A percentile compares a stretch with the other conserved stretches of the same genome.
These are phyloP conservation scores for Coelastrella sp. DNA, from an alignment of 139 green algal genomes.

Conservation along the genomic window DNA sequence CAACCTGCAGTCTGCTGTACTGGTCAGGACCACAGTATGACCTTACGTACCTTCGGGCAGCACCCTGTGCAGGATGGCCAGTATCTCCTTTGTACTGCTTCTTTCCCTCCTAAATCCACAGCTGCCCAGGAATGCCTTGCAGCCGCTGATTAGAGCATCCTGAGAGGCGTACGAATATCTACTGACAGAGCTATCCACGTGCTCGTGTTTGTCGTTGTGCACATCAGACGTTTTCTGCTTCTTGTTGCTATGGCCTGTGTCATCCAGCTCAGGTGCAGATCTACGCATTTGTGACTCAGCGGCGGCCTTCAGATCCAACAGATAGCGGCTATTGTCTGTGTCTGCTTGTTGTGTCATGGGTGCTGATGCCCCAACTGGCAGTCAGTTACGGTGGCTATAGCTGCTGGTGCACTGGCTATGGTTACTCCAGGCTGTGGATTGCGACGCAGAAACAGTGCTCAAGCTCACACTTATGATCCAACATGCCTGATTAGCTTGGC, in stretches of 20 bases:
- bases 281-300: constrained; percentile 28
- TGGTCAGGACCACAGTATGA: neutral
- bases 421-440: too few relatives aligned
- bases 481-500: too few relatives aligned
- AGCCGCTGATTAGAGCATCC: neutral
- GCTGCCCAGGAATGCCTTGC: constrained; percentile 1
- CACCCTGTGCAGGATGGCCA: constrained; percentile 1
- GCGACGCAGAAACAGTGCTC: too few relatives aligned
- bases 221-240: neutral
- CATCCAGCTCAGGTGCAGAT: neutral
- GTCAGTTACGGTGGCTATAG: neutral
- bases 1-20: too few relatives aligned
- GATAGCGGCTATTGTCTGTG: neutral
- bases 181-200: neutral
- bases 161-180: constrained; percentile 28
- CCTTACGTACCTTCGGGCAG: constrained; percentile 6
- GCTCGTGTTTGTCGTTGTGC: neutral
- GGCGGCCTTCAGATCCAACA: constrained; percentile 5
- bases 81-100: neutral
- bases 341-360: neutral
- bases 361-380: too few relatives aligned
- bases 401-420: too few relatives aligned
- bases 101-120: neutral
- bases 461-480: too few relatives aligned
- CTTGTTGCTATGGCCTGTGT: too few relatives aligned